These are phyloP conservation scores for Penicillium ucsense DNA, from an alignment of 495 filamentous ascomycete species.

Conservation along the genomic window DNA sequence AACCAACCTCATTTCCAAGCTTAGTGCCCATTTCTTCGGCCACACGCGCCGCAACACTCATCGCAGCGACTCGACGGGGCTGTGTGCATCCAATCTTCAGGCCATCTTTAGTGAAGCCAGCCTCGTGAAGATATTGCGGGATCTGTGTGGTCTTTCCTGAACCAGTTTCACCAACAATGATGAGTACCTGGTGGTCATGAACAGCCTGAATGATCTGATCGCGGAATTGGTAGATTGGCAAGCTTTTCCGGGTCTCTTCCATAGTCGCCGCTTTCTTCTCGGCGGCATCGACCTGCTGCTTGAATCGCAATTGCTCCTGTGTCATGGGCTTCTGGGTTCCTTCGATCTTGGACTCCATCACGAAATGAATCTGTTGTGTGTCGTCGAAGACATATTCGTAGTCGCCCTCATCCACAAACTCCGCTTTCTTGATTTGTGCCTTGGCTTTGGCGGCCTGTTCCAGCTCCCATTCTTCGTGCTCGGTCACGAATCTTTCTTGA, in stretches of 20 bases:
- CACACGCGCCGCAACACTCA: slow-evolving; percentile 90
- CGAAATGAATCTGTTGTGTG: slow-evolving; percentile 77
- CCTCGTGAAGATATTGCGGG: slow-evolving; percentile 77
- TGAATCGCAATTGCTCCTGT: slow-evolving; percentile 67
- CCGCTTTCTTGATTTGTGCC: slow-evolving; percentile 66
- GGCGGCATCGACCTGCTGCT: slow-evolving; percentile 73
- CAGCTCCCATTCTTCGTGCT: slow-evolving; percentile 92
- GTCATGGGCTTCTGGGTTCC: slow-evolving; percentile 60
- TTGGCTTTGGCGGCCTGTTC: slow-evolving; percentile 87
- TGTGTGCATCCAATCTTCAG: slow-evolving; percentile 52
- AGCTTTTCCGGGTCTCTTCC: slow-evolving; percentile 80
- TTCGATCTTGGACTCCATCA: slow-evolving; percentile 61
- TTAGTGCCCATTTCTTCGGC: slow-evolving; percentile 91
- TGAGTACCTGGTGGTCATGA: slow-evolving; percentile 69
- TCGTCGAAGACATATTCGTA: slow-evolving; percentile 96
- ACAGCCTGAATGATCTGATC: slow-evolving; percentile 68
- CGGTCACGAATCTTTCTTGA: slow-evolving; percentile 82
- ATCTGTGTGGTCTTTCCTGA: slow-evolving; percentile 87
- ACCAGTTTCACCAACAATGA: slow-evolving; percentile 82
- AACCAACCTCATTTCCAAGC: slow-evolving; percentile 87
- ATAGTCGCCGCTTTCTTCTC: slow-evolving; percentile 80
- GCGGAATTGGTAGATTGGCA: slow-evolving; percentile 83
- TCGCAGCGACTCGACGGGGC: slow-evolving; percentile 91
- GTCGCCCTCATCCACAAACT: slow-evolving; percentile 73
- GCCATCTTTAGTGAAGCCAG: slow-evolving; percentile 75